These are phyloP conservation scores for Knoxia roxburghii DNA, from an alignment of 257 asterid species.

Conservation along the genomic window DNA sequence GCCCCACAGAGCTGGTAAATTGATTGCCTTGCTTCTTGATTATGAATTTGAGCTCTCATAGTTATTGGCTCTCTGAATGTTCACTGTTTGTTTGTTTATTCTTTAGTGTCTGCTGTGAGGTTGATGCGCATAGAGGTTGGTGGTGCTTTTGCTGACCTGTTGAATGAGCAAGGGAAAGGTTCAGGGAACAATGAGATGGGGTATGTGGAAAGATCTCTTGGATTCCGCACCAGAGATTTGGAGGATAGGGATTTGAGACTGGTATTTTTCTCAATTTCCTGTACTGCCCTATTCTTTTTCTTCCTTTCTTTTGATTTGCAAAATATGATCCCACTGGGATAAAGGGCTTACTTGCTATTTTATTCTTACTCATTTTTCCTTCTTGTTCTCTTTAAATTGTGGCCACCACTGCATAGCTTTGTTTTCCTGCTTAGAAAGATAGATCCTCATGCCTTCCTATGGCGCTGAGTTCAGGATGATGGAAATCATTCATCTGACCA, in stretches of 20 bases:
- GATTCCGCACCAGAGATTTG: conserved; percentile 73
- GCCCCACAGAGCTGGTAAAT: conserved; percentile 92
- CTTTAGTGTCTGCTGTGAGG: conserved; percentile 81
- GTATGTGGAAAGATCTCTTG: conserved; percentile 90
- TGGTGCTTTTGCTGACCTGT: conserved; percentile 92
- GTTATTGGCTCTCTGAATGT: not conserved
- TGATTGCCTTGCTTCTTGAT: conserved; percentile 5
- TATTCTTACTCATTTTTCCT: conserved; percentile 1
- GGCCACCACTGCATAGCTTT: not conserved
- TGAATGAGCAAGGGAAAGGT: conserved; percentile 92
- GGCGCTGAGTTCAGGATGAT: not conserved
- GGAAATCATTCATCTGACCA: not conserved
- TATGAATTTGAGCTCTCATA: not conserved
- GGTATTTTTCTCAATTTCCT: conserved; percentile 32
- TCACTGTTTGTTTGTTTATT: not conserved
- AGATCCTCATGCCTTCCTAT: not conserved
- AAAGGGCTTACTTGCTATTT: too few relatives aligned
- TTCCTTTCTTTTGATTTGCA: too few relatives aligned
- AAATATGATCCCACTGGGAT: too few relatives aligned
- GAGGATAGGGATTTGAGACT: conserved; percentile 89
- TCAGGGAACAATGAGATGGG: conserved; percentile 93
- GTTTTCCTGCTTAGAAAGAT: not conserved
- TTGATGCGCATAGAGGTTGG: conserved; percentile 89
- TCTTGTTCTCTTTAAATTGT: not conserved
- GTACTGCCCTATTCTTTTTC: too few relatives aligned